phyloP scores from a whole-genome alignment of 331 rosid species.

The Erythrophleum ivorense region DNA sequence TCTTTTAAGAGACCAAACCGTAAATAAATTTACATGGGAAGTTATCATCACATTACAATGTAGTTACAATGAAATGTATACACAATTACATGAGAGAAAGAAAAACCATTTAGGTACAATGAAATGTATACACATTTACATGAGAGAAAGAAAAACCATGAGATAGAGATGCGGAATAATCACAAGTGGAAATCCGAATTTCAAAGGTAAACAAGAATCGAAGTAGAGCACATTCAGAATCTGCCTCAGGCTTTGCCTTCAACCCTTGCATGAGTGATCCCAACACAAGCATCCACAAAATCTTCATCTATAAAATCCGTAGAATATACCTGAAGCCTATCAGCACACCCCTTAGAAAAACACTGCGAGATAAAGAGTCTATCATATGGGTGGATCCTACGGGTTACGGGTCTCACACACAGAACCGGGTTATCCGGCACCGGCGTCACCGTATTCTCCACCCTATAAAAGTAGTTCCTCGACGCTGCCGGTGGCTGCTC shows the following conservation, averaged over 20 bases:
- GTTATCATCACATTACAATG: no score
- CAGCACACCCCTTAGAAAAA: slow-evolving; percentile 52
- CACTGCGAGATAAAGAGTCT: slow-evolving; percentile 80
- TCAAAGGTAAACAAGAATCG: neutral
- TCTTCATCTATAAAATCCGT: slow-evolving; percentile 79
- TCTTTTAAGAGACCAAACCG: no score
- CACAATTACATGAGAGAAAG: no score
- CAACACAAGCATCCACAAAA: slow-evolving; percentile 88
- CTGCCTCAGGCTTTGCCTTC: slow-evolving; percentile 60
- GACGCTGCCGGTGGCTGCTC: slow-evolving; percentile 62
- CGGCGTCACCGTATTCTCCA: slow-evolving; percentile 92
- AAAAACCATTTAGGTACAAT: no score
- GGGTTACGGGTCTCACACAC: slow-evolving; percentile 86
- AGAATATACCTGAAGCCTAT: slow-evolving; percentile 76
- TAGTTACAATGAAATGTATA: no score
- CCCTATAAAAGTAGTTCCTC: slow-evolving; percentile 86
- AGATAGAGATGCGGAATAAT: neutral
- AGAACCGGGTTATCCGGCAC: slow-evolving; percentile 75
- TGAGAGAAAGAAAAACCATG: neutral
- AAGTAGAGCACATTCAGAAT: neutral
- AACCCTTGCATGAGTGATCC: slow-evolving; percentile 72
- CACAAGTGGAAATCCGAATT: neutral
- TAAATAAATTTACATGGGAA: no score
- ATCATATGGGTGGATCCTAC: slow-evolving; percentile 70
- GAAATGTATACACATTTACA: neutral